These are phyloP conservation scores for Salvia miltiorrhiza DNA, from an alignment of 257 asterid species.

Conservation along the genomic window DNA sequence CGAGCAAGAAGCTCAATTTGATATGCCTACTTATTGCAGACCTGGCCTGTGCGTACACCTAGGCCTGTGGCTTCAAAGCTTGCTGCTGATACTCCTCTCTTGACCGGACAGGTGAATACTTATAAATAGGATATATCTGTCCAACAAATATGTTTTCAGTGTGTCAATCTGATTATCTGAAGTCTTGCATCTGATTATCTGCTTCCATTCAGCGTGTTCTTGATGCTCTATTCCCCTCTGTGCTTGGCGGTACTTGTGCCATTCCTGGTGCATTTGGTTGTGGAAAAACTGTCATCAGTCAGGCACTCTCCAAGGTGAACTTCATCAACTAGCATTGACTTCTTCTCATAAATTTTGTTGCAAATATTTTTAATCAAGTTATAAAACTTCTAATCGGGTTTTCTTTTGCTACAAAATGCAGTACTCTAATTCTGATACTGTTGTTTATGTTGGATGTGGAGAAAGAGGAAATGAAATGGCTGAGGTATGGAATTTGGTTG, in stretches of 20 bases:
- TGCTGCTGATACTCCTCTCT: conserved; percentile 98
- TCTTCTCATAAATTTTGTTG: conserved; percentile 10
- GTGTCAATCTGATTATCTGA: conserved; percentile 1
- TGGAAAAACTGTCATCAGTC: conserved; percentile 99
- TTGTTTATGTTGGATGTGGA: conserved; percentile 98
- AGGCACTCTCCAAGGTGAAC: conserved; percentile 94
- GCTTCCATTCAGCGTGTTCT: conserved; percentile 82
- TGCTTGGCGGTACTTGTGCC: conserved; percentile 99
- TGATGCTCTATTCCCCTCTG: conserved; percentile 97
- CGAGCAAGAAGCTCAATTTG: conserved; percentile 19
- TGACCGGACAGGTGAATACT: conserved; percentile 90
- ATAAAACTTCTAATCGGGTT: conserved; percentile 12
- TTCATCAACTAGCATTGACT: conserved; percentile 18
- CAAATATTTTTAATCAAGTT: conserved; percentile 1
- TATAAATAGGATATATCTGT: neutral
- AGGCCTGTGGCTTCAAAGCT: conserved; percentile 95
- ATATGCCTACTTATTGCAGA: conserved; percentile 44
- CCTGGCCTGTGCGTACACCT: conserved; percentile 98
- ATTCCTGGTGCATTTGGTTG: conserved; percentile 99
- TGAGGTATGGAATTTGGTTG: conserved; percentile 53
- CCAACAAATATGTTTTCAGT: neutral
- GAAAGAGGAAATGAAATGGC: conserved; percentile 99
- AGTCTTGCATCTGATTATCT: conserved; percentile 25
- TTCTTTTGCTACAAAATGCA: conserved; percentile 39
- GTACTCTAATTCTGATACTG: conserved; percentile 97